Evolutionary conservation across 352 stramenopile genomes (phyloP).

Genomic region (Pythium sukuiense): DNA sequence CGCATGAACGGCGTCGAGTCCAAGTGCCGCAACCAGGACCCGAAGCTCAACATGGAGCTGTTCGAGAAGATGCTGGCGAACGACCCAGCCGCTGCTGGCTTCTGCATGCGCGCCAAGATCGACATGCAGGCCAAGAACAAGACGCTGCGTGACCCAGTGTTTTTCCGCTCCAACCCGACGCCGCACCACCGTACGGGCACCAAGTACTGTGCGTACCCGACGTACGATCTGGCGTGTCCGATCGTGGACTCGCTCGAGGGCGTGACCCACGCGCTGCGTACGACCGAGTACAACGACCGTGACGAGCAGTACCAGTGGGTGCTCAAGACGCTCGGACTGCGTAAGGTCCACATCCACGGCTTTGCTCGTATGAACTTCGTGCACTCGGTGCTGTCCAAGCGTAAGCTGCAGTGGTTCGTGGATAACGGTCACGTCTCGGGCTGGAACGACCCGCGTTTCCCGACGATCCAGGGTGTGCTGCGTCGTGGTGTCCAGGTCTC

Average conservation of each 20-base stretch:
- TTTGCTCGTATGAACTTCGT: conserved; percentile 99
- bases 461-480: conserved; percentile 96
- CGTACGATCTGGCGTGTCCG: conserved; percentile 99
- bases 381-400: conserved; percentile 98
- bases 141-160: conserved; percentile 86
- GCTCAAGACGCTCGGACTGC: conserved; percentile 80
- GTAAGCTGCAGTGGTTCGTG: conserved; percentile 99
- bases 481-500: conserved; percentile 95
- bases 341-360: conserved; percentile 89
- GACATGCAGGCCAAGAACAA: conserved; percentile 93
- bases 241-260: conserved; percentile 99
- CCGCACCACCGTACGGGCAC: conserved; percentile 92
- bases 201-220: conserved; percentile 99
- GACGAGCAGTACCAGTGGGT: conserved; percentile 98
- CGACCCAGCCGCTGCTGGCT: conserved; percentile 70
- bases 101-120: conserved; percentile 92
- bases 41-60: conserved; percentile 88
- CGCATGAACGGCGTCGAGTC: conserved; percentile 93
- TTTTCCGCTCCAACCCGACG: conserved; percentile 84
- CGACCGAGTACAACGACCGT: conserved; percentile 99
- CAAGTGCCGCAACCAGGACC: conserved; percentile 86
- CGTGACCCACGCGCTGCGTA: conserved; percentile 98
- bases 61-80: conserved; percentile 97
- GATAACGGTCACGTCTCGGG: conserved; percentile 95
- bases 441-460: conserved; percentile 99